Evolutionary conservation across 768 basidiomycete genomes (phyloP).

Genomic region (Hydnomerulius pinastri): DNA sequence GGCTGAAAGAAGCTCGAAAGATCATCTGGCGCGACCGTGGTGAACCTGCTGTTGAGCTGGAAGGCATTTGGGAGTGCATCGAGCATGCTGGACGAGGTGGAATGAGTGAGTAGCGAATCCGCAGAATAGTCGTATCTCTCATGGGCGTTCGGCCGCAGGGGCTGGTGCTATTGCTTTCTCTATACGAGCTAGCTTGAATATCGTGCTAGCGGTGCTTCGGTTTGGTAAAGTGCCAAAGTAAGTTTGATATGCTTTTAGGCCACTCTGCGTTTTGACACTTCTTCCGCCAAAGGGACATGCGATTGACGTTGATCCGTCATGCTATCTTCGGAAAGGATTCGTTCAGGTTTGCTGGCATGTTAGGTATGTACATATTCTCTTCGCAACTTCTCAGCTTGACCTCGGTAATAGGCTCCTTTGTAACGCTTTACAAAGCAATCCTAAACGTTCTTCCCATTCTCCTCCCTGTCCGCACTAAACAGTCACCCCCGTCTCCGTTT

Average conservation of each 20-base stretch:
- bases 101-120: constrained; percentile 52
- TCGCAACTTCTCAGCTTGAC: background rate
- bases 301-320: constrained; percentile 68
- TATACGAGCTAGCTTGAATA: constrained; percentile 80
- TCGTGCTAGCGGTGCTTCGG: constrained; percentile 75
- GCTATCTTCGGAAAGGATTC: constrained; percentile 86
- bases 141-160: constrained; percentile 45
- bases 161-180: constrained; percentile 80
- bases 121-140: background rate
- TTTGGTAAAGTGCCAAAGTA: constrained; percentile 70
- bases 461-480: constrained; percentile 43
- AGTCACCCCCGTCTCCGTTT: constrained; percentile 27
- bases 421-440: constrained; percentile 75
- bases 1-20: constrained; percentile 68
- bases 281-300: constrained; percentile 51
- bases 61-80: constrained; percentile 63
- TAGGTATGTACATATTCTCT: constrained; percentile 48
- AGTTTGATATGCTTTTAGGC: constrained; percentile 15
- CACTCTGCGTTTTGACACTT: background rate
- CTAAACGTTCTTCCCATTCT: constrained; percentile 78
- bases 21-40: constrained; percentile 84
- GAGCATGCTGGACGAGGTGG: constrained; percentile 73
- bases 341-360: constrained; percentile 83
- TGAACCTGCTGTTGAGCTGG: constrained; percentile 69
- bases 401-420: constrained; percentile 62